Base-by-base conservation (phyloP, 768 basidiomycete genomes). In the Naganishia friedmannii region DNA sequence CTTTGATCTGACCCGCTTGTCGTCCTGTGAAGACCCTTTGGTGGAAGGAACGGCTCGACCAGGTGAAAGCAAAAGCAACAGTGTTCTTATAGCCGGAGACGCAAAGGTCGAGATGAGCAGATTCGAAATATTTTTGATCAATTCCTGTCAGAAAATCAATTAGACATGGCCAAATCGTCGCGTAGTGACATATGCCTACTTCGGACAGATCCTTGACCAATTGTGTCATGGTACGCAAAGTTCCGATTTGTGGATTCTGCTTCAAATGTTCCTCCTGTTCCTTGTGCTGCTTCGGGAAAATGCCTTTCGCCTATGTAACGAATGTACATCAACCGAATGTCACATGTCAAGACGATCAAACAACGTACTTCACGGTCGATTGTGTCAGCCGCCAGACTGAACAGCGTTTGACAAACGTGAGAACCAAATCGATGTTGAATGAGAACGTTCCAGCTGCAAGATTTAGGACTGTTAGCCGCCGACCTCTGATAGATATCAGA, bases 391-490 rank as follows among this genome's bases (percentile, higher is more conserved):
- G 77, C 78, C 10, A 83, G 74, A 7, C 85, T 85, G 73, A 97
- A 85, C 73, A 96, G 82, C 0, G 93, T 97, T 80, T 97, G 93
- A 75, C 90, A 90, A 8, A 96, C 94, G 86, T 97, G 94, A 29
- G 93, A 95, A 19, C 90, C 92, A 83, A 96, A 98, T 32, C 93
- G 86, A 76, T 98, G 90, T 76, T 85, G 71, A 12, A 80, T 70
- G 12, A 82, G 69, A 28, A 72, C 70, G 19, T 42, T 55, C 66
- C 67, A 76, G 58, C 74, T 75, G 53, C 10, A 39, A 32, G 12
- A 12, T 15, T 1, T 23, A 29, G 51, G 45, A 29, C 19, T 28
- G 51, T 21, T 2, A 23, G 29, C 9, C 51, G n/a, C 7, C 34
- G 31, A 28, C 12, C 9, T 37, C 34, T 10, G 21, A 5, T 19